Evolutionary conservation across 2,329 filamentous ascomycete genomes (phyloP), one percentile per base, ranked within the genome.

Genomic region (Samsoniella hepiali): DNA sequence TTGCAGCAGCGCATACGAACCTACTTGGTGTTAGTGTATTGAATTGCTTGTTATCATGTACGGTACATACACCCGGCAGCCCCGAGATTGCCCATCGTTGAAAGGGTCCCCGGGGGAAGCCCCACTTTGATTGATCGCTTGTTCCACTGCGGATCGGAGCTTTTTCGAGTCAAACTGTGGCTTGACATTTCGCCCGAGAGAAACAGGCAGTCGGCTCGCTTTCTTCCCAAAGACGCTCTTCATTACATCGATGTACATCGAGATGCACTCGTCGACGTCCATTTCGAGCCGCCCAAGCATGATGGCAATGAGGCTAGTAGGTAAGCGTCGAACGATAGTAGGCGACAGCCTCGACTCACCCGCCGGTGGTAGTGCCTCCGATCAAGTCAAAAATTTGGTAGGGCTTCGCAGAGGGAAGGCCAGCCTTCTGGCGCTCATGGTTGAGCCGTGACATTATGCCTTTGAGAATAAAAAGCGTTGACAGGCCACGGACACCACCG

Each of bases 231-330:
- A 54, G 5, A 62, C 49, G 34, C 27, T 45, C 34, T 54, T 54
- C 58, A 62, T 62, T 22, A 58, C 31, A 58, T 64, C 54, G 27
- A 58, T 58, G 8, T 63, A 64, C 13, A 63, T 72, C 27, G 71
- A 63, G n/a, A 78, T 77, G 63, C 74, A 76, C n/a, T 79, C 71
- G 10, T 75, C 68, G 40, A 78, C 67, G 22, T 68, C 71, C 73
- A 80, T 77, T 17, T 44, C 42, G 27, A 81, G 69, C 3, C 75
- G 72, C n/a, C 77, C 76, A 8, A 80, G 72, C 74, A 81, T 78
- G 31, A 81, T 72, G 3, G 77, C 77, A 38, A 80, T 77, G 4
- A 80, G 66, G 1, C 73, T 58, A 45, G 15, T 32, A 32, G 15
- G 38, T 58, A 34, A 58, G 55, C 55, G 36, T 38, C 15, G 34